Conservation (phyloP, 331 rosid genomes). For the Cydonia oblonga region DNA sequence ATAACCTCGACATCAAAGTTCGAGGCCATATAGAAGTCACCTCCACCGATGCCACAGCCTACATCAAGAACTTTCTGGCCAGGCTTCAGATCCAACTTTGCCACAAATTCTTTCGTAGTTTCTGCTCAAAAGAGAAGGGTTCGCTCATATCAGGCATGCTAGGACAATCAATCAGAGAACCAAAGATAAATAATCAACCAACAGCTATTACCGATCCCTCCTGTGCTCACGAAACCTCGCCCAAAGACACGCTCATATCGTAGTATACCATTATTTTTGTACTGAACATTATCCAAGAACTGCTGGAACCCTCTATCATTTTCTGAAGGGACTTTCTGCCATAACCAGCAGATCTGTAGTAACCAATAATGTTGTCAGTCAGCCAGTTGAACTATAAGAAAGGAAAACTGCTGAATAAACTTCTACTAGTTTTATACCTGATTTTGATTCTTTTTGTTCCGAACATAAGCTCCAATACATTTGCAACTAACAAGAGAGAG, state of each 20-base stretch:
- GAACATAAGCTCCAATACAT: slow-evolving; percentile 91
- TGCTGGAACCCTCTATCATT: slow-evolving; percentile 74
- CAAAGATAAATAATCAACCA: neutral
- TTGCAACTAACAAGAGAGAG: slow-evolving; percentile 81
- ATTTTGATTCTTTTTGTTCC: slow-evolving; percentile 87
- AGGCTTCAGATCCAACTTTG: slow-evolving; percentile 61
- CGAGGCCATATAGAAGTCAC: slow-evolving; percentile 87
- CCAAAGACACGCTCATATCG: slow-evolving; percentile 85
- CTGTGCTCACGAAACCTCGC: slow-evolving; percentile 79
- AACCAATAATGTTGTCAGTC: slow-evolving; percentile 4
- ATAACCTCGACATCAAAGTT: slow-evolving; percentile 74
- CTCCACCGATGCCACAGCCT: slow-evolving; percentile 95
- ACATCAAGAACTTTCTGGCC: slow-evolving; percentile 88
- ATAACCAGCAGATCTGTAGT: slow-evolving; percentile 84
- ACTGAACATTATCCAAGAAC: slow-evolving; percentile 75
- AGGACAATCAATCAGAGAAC: neutral
- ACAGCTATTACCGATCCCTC: slow-evolving; percentile 65
- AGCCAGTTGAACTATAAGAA: slow-evolving; percentile 7
- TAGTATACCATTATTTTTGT: slow-evolving; percentile 52
- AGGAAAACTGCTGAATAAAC: neutral
- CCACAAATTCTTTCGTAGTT: slow-evolving; percentile 73
- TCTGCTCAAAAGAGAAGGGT: slow-evolving; percentile 38
- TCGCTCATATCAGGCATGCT: neutral
- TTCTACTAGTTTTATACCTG: slow-evolving; percentile 43
- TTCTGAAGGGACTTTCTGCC: slow-evolving; percentile 65